Evolutionary conservation across 371 early-diverging fungal genomes (phyloP), one percentile per base, ranked within the genome.

Genomic region (Saksenaea oblongispora): DNA sequence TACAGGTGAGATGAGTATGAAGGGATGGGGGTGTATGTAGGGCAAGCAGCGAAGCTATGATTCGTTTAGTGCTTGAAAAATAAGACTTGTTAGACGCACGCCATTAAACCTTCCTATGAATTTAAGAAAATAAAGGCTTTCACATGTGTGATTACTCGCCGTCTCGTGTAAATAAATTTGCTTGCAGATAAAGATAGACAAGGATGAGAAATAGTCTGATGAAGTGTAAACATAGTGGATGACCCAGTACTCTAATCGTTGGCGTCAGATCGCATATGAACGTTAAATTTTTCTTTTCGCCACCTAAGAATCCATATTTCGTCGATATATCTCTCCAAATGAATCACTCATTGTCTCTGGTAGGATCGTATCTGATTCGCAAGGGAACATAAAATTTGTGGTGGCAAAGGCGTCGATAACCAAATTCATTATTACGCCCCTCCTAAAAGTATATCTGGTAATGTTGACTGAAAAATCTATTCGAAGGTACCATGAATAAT

Each of bases 391-490:
- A 47, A 82, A 69, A 54, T 66, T 62, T 22, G 66, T 71, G 9
- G 69, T 75, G 0, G 76, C 58, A 18, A 73, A 55, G 3, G 63
- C 54, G 1, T 72, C 63, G 61, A 82, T 76, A 14, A 58, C 56
- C 31, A 73, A 62, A 7, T 76, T 39, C 24, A 55, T 56, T 26
- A 79, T 26, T 0, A 61, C 56, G 17, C 83, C 83, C 22, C 79
- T 79, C 8, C 83, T 79, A 17, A 82, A 1, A 75, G 61, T 2
- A 66, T 59, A 2, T 15, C 13, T 11, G 72, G 70, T 3, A 34
- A 34, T 5, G 69, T 68, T 15, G 83, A 79, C 34, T 82, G 79
- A 64, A 65, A 82, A 8, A 79, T 79, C 83, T 82, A 14, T 36
- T 5, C 22, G 9, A 54, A 64, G 17, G 0, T 34, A 24, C 34